These are phyloP conservation scores for Xylariaceae sp. DNA, from an alignment of 2,329 filamentous ascomycete genomes.

Conservation along the genomic window DNA sequence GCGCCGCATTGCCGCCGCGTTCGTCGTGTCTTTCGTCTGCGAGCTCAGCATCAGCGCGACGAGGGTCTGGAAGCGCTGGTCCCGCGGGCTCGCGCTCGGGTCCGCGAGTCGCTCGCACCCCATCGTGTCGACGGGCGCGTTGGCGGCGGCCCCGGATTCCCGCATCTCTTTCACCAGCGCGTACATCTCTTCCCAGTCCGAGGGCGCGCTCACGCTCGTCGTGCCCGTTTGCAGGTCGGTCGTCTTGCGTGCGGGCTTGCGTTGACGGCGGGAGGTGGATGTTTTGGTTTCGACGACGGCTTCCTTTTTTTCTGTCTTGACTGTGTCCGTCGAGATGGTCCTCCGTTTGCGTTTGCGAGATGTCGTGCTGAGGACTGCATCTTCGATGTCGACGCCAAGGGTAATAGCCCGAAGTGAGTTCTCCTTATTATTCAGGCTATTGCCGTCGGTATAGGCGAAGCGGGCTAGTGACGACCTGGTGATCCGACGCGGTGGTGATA, in stretches of 20 bases:
- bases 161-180: conserved; percentile 77
- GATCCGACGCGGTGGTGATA: conserved; percentile 35
- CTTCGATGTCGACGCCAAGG: conserved; percentile 34
- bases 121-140: conserved; percentile 96
- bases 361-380: conserved; percentile 27
- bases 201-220: conserved; percentile 28
- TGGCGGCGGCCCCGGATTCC: conserved; percentile 53
- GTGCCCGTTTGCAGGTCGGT: conserved; percentile 27
- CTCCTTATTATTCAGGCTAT: conserved; percentile 14
- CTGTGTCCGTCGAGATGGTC: conserved; percentile 5
- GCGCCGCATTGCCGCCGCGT: conserved; percentile 77
- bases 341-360: conserved; percentile 35
- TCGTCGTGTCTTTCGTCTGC: conserved; percentile 93
- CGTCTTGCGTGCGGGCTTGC: conserved; percentile 34
- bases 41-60: conserved; percentile 87
- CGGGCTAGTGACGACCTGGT: conserved; percentile 38
- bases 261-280: conserved; percentile 18
- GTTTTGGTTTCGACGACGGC: background rate
- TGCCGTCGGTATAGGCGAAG: conserved; percentile 31
- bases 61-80: conserved; percentile 81
- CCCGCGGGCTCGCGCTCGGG: conserved; percentile 49
- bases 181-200: conserved; percentile 75
- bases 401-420: conserved; percentile 8
- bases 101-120: conserved; percentile 81
- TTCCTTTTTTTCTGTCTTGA: conserved; percentile 25